Conservation (phyloP, 441 rosid species). For the Populus hybrid region DNA sequence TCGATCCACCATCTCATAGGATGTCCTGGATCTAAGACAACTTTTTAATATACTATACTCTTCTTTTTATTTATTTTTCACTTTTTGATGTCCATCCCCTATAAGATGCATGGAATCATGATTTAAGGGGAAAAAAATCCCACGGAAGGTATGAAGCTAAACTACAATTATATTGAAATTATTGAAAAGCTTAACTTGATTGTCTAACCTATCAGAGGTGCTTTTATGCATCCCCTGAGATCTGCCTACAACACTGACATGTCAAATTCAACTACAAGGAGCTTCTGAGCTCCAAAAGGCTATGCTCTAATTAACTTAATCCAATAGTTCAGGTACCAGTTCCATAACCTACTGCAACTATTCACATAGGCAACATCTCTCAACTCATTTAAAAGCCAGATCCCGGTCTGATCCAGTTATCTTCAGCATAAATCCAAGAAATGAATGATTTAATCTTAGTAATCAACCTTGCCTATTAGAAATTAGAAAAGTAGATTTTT, state of each 20-base stretch:
- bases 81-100: neutral
- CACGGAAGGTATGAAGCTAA: neutral
- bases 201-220: neutral
- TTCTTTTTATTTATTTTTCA: neutral
- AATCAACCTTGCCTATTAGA: neutral
- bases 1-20: neutral
- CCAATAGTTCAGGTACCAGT: neutral
- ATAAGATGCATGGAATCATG: neutral
- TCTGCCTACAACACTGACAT: too few relatives aligned
- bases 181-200: neutral
- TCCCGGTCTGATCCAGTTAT: neutral
- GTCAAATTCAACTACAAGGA: neutral
- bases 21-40: neutral
- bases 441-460: neutral
- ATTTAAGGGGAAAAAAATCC: neutral
- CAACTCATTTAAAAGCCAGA: neutral
- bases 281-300: neutral
- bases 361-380: neutral
- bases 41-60: neutral
- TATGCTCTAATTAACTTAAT: neutral
- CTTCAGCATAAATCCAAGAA: neutral
- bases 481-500: neutral
- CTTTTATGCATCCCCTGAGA: neutral
- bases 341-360: neutral
- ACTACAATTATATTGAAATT: neutral